A percentile compares a stretch with the other conserved stretches of the same genome.
phyloP scores from a whole-genome alignment of 2,329 filamentous ascomycete genomes.

The Alternaria tenuissima region DNA sequence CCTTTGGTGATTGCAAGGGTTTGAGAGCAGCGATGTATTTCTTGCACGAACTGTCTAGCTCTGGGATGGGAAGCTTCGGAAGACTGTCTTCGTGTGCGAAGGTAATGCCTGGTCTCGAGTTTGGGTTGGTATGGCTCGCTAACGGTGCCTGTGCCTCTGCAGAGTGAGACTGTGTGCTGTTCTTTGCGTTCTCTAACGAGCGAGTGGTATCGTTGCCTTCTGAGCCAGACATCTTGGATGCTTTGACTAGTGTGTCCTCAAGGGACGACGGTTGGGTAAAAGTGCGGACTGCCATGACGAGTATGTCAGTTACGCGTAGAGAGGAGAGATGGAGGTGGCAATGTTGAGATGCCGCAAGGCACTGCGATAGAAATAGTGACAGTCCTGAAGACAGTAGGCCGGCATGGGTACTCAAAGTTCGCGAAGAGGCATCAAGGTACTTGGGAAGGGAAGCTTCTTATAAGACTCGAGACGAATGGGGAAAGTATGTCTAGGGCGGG shows the following conservation, averaged over 20 bases:
- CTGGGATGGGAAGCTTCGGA: constrained; percentile 91
- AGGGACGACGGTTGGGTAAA: constrained; percentile 77
- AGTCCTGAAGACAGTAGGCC: constrained; percentile 82
- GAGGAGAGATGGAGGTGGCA: constrained; percentile 77
- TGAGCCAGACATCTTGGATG: constrained; percentile 48
- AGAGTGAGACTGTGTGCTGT: constrained; percentile 58
- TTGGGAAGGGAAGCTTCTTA: constrained; percentile 36
- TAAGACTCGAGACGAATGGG: constrained; percentile 47
- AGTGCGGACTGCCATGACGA: constrained; percentile 70
- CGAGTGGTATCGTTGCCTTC: constrained; percentile 49
- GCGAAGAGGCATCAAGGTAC: constrained; percentile 21
- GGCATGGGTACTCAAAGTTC: constrained; percentile 66
- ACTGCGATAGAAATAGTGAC: constrained; percentile 92
- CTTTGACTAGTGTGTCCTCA: constrained; percentile 69
- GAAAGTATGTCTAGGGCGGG: constrained; percentile 33
- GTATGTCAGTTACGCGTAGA: constrained; percentile 71
- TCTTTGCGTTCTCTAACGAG: constrained; percentile 63
- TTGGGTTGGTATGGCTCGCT: constrained; percentile 59
- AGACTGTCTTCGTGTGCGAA: constrained; percentile 89
- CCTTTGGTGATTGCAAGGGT: constrained; percentile 80
- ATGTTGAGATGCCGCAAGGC: constrained; percentile 86
- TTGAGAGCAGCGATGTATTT: constrained; percentile 82
- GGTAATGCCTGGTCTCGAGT: constrained; percentile 76
- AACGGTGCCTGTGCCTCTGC: constrained; percentile 58
- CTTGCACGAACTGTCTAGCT: constrained; percentile 78